Base-by-base conservation (phyloP, 2,329 filamentous ascomycete genomes). In the Paraconiothyrium brasiliense region DNA sequence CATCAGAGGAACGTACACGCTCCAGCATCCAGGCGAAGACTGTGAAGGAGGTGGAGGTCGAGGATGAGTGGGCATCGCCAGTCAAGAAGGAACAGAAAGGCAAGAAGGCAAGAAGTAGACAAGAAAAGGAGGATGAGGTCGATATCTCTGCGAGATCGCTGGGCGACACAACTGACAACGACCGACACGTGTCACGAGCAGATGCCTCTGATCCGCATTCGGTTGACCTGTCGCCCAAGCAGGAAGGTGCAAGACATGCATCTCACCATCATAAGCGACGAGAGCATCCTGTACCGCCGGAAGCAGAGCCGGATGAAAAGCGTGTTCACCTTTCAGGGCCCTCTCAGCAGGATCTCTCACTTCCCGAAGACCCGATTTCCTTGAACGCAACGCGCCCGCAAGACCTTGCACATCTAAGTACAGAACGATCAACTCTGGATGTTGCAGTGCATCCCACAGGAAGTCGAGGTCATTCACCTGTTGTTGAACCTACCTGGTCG, bases 61-160 rank as follows among this genome's bases (percentile, higher is more conserved):
- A 68, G 34, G 65, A 66, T 37, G 71, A 72, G 30, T 72, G 68
- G 63, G 76, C 77, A 8, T 65, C 75, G 41, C 76, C 80, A 54
- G 71, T 72, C 59, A 82, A 80, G 62, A 80, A 82, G 68, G 85
- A 84, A 63, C 80, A 82, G 68, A 85, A 84, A 65, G 80, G 75
- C 32, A 71, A 69, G 57, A 74, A 73, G 60, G 78, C 75, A 64
- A 78, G 75, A 58, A 77, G 75, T 46, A 69, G 67, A 24, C 73
- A 73, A 61, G 66, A 57, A 9, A 68, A 56, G 30, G 39, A 58
- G 22, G 50, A 66, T 49, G 61, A 57, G 16, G 9, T 7, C 16
- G 67, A 60, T 48, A 67, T 58, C 48, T 48, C 56, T 24, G 60
- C 61, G 37, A 64, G 58, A 56, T 44, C 58, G 8, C 58, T 46